Base-by-base conservation (phyloP, 2,329 filamentous ascomycete species). In the Falciphora oryzae region DNA sequence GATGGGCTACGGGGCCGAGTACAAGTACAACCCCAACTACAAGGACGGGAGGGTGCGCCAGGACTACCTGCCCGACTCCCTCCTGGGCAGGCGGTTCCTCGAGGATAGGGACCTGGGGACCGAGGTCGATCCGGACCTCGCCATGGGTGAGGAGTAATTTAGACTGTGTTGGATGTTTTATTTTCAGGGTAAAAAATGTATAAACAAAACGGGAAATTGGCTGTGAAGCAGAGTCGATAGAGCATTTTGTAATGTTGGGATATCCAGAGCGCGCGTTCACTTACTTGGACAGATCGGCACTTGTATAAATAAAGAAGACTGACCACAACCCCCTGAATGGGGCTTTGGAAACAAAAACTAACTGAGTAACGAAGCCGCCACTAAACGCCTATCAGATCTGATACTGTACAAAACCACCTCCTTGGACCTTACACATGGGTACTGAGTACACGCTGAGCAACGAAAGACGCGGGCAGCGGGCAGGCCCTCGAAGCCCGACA, bases 11-110 rank as follows among this genome's bases (percentile, higher is more conserved):
- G 93, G 93, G 0, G 89, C 87, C 62, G 91, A 93, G 74, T 99
- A 99, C 77, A 98, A 98, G 76, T 98, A 99, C 73, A 96, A 96
- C 69, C 95, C 95, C 0, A 91, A 96, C 70, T 99, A 94, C 72
- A 78, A 85, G 62, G 87, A 93, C 66, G 95, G 95, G 0, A 85
- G 80, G 69, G 94, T 98, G 0, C 84, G 81, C 68, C 95, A 99
- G 78, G 90, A 93, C 29, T 99, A 98, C 76, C 76, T 99, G n/a
- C 95, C 95, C 0, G 89, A 92, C 14, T 84, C 85, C 64, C 75
- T 99, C 10, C 75, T 80, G 50, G 92, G 89, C 0, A 82, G 90
- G 61, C 80, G 72, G 27, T 98, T 98, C 72, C 75, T 98, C 53
- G 92, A 96, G 72, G 87, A 93, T 5, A 79, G 82, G 57, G 90